Percentiles rank a stretch among this genome's conserved stretches.
phyloP scores from a whole-genome alignment of 192 early-diverging fungal species.

The Anaeromyces robustus region DNA sequence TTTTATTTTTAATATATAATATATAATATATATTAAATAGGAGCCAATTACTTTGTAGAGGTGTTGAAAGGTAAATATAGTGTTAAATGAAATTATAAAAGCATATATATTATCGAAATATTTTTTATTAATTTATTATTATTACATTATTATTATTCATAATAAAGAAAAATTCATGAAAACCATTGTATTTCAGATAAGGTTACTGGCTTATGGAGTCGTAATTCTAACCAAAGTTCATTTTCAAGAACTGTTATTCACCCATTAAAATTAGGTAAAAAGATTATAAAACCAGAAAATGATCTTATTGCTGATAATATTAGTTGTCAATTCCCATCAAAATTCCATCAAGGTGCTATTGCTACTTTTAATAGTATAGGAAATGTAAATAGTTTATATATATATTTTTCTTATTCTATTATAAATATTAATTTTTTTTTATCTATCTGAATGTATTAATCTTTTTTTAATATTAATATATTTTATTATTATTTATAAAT shows the following conservation, averaged over 20 bases:
- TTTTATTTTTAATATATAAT: too few relatives aligned
- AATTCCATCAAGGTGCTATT: not conserved
- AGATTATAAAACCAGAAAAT: not conserved
- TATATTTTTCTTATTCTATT: too few relatives aligned
- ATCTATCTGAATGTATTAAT: too few relatives aligned
- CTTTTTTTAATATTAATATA: too few relatives aligned
- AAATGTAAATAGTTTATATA: not conserved
- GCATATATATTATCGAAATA: too few relatives aligned
- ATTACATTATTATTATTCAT: not conserved
- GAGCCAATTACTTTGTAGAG: too few relatives aligned
- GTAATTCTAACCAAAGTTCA: not conserved
- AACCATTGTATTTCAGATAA: not conserved
- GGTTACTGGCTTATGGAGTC: not conserved
- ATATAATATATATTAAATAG: too few relatives aligned
- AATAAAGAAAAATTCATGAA: not conserved
- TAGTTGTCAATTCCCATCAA: not conserved
- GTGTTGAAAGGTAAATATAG: too few relatives aligned
- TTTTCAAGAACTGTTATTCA: not conserved
- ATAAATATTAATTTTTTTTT: too few relatives aligned
- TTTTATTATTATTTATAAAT: too few relatives aligned
- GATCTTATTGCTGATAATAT: not conserved
- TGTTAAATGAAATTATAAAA: too few relatives aligned
- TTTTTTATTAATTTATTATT: too few relatives aligned
- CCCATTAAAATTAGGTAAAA: not conserved
- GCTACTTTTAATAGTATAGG: not conserved